Conservation (phyloP, 2,329 filamentous ascomycete genomes). For the Aureobasidium sp. region DNA sequence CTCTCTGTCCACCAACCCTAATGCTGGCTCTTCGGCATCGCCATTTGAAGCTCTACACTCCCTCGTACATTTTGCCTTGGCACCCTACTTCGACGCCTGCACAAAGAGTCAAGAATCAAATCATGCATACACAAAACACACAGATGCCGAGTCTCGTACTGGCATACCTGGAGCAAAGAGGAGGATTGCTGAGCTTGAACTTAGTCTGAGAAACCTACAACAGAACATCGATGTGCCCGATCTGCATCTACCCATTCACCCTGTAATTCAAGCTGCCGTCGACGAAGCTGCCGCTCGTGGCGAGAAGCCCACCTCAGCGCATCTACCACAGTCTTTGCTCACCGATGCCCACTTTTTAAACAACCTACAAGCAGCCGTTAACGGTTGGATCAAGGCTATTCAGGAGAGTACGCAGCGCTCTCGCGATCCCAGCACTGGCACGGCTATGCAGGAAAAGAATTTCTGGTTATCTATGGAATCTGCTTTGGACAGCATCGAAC, state of each 20-base stretch:
- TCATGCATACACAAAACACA: conserved; percentile 56
- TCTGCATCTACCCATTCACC: conserved; percentile 78
- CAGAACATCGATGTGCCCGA: conserved; percentile 98
- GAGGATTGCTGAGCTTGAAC: conserved; percentile 87
- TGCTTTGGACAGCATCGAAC: conserved; percentile 83
- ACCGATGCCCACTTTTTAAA: conserved; percentile 91
- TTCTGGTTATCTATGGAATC: conserved; percentile 99
- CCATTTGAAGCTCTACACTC: conserved; percentile 91
- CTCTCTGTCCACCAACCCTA: conserved; percentile 39
- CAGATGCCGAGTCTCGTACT: conserved; percentile 84
- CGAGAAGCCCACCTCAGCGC: conserved; percentile 67
- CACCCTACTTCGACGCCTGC: conserved; percentile 95
- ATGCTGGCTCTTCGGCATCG: conserved; percentile 66
- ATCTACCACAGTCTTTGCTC: conserved; percentile 68
- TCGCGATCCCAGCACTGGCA: conserved; percentile 68
- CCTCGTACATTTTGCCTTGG: conserved; percentile 81
- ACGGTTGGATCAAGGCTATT: conserved; percentile 98
- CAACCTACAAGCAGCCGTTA: conserved; percentile 85
- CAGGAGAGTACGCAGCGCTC: conserved; percentile 93
- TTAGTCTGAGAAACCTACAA: conserved; percentile 83
- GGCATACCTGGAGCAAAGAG: conserved; percentile 97
- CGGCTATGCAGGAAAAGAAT: conserved; percentile 95
- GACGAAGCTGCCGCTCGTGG: conserved; percentile 62
- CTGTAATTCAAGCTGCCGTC: conserved; percentile 77
- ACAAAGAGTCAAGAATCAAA: conserved; percentile 70